These are phyloP conservation scores for Arthroderma uncinatum DNA, from an alignment of 2,329 filamentous ascomycete genomes.

Conservation along the genomic window DNA sequence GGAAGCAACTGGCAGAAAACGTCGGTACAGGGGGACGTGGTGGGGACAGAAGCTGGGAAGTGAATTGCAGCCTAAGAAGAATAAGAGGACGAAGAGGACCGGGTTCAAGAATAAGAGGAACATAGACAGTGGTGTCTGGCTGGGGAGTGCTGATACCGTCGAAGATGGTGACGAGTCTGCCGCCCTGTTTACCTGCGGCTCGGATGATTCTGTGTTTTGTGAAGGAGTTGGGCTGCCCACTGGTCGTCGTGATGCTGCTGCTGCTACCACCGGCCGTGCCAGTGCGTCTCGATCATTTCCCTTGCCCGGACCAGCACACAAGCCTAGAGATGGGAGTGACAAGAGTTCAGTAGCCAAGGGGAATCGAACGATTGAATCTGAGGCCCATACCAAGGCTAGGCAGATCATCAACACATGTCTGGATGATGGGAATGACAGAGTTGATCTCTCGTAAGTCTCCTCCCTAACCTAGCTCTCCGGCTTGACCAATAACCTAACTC, in stretches of 20 bases:
- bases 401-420: slow-evolving; percentile 32
- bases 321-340: neutral
- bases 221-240: neutral
- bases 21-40: slow-evolving; percentile 37
- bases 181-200: slow-evolving; percentile 5
- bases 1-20: slow-evolving; percentile 20
- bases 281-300: neutral
- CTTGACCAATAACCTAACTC: neutral
- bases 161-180: slow-evolving; percentile 1
- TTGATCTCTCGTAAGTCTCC: slow-evolving; percentile 35
- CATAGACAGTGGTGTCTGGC: slow-evolving; percentile 39
- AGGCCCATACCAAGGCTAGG: slow-evolving; percentile 29
- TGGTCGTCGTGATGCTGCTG: neutral
- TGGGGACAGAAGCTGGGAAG: slow-evolving; percentile 30
- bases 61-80: slow-evolving; percentile 4
- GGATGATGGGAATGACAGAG: slow-evolving; percentile 33
- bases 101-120: slow-evolving; percentile 36
- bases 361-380: slow-evolving; percentile 23
- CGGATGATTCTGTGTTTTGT: slow-evolving; percentile 5
- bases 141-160: slow-evolving; percentile 34
- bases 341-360: slow-evolving; percentile 7
- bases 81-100: slow-evolving; percentile 31
- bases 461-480: neutral
- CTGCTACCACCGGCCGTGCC: neutral
- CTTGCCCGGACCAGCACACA: neutral